Evolutionary conservation across 768 basidiomycete species (phyloP).

Genomic region (Lepiota brunneoincarnata): DNA sequence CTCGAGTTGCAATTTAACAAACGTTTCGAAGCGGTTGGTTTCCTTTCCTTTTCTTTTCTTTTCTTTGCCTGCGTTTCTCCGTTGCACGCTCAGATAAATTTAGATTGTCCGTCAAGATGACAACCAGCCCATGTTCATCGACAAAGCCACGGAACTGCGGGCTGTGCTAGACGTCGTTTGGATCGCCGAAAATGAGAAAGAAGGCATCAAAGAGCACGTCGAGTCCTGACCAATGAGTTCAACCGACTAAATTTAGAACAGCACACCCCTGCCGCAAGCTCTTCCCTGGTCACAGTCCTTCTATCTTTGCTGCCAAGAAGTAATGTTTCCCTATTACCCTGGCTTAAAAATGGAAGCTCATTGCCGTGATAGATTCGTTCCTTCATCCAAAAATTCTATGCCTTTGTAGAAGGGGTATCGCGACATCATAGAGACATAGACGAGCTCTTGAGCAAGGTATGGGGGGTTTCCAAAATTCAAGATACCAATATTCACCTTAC

Average conservation of each 20-base stretch:
- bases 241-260: conserved; percentile 25
- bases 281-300: conserved; percentile 97
- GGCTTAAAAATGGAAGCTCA: neutral
- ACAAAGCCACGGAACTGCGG: conserved; percentile 58
- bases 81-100: neutral
- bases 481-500: conserved; percentile 4
- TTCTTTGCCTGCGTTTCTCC: neutral
- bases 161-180: conserved; percentile 80
- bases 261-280: conserved; percentile 61
- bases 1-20: conserved; percentile 78
- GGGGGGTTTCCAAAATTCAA: neutral
- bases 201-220: conserved; percentile 54
- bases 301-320: conserved; percentile 90
- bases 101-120: conserved; percentile 89
- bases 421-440: conserved; percentile 92
- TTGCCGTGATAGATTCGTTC: conserved; percentile 59
- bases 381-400: conserved; percentile 94
- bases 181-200: conserved; percentile 67
- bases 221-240: neutral
- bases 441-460: conserved; percentile 84
- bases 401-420: conserved; percentile 92
- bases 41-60: neutral
- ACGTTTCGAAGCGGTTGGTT: conserved; percentile 75
- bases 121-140: conserved; percentile 80
- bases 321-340: conserved; percentile 27